phyloP scores from a whole-genome alignment of 2,329 filamentous ascomycete genomes.

The Didymella pomorum region DNA sequence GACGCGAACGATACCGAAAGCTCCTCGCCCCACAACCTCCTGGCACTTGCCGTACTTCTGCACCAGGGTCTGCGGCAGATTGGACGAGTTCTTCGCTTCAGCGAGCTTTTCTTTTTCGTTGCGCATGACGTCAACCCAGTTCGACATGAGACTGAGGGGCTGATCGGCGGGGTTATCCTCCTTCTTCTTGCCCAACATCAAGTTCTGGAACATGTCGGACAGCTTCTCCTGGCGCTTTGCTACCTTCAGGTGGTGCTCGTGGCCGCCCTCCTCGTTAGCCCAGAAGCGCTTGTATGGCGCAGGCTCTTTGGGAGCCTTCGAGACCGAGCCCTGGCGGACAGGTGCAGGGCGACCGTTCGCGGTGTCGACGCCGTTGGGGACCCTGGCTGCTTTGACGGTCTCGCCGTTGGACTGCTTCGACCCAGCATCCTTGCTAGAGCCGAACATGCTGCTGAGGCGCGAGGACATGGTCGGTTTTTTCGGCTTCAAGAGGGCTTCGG shows the following conservation, averaged over 20 bases:
- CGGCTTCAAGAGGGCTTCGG: slow-evolving; percentile 45
- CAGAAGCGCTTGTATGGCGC: slow-evolving; percentile 61
- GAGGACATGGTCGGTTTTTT: slow-evolving; percentile 55
- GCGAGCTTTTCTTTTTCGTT: slow-evolving; percentile 81
- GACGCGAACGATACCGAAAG: slow-evolving; percentile 96
- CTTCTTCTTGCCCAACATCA: slow-evolving; percentile 82
- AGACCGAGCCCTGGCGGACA: slow-evolving; percentile 30
- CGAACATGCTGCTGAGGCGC: slow-evolving; percentile 54
- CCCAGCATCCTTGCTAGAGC: slow-evolving; percentile 41
- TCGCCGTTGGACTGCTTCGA: slow-evolving; percentile 42
- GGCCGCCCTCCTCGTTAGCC: slow-evolving; percentile 70
- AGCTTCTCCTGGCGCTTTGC: slow-evolving; percentile 94
- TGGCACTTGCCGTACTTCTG: slow-evolving; percentile 99
- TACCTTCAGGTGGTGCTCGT: slow-evolving; percentile 88
- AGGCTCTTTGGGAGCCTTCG: slow-evolving; percentile 45
- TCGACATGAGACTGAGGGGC: slow-evolving; percentile 90
- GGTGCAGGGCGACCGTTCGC: slow-evolving; percentile 40
- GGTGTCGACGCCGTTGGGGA: slow-evolving; percentile 35
- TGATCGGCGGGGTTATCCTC: slow-evolving; percentile 74
- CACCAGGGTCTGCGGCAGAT: slow-evolving; percentile 78
- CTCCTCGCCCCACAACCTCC: slow-evolving; percentile 92
- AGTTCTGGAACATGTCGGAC: slow-evolving; percentile 85
- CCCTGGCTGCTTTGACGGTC: slow-evolving; percentile 31
- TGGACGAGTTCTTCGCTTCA: slow-evolving; percentile 78
- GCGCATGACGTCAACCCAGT: slow-evolving; percentile 93